These are phyloP conservation scores for Arthrobotrys iridis DNA, from an alignment of 2,329 filamentous ascomycete genomes.

Conservation along the genomic window DNA sequence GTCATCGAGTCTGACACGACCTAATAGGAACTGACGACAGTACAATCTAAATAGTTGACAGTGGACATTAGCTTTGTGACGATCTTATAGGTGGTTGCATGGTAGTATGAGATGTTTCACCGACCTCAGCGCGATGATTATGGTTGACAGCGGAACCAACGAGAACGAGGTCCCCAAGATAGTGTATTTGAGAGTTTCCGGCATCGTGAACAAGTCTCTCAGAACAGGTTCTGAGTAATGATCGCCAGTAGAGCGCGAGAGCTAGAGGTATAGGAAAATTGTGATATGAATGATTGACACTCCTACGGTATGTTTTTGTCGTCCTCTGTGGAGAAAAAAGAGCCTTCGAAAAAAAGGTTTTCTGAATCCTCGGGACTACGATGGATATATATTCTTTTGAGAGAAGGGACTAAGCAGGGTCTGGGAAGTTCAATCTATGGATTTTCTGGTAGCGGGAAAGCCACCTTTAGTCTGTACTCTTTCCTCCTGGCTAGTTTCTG, in stretches of 20 bases:
- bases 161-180: slow-evolving; percentile 56
- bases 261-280: slow-evolving; percentile 40
- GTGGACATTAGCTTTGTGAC: slow-evolving; percentile 24
- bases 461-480: slow-evolving; percentile 43
- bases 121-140: slow-evolving; percentile 56
- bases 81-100: slow-evolving; percentile 37
- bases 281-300: slow-evolving; percentile 53
- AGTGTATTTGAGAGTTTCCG: slow-evolving; percentile 20
- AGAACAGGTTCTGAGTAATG: slow-evolving; percentile 34
- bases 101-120: slow-evolving; percentile 42
- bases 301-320: slow-evolving; percentile 50
- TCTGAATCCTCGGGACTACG: slow-evolving; percentile 33
- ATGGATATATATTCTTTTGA: slow-evolving; percentile 52
- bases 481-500: slow-evolving; percentile 40
- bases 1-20: slow-evolving; percentile 60
- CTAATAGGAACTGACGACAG: slow-evolving; percentile 56
- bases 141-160: slow-evolving; percentile 56
- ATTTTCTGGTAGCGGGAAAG: slow-evolving; percentile 49
- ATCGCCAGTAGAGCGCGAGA: slow-evolving; percentile 45
- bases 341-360: slow-evolving; percentile 40
- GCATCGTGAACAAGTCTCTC: slow-evolving; percentile 34
- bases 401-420: slow-evolving; percentile 12
- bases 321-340: slow-evolving; percentile 46
- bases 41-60: slow-evolving; percentile 55
- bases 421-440: slow-evolving; percentile 34